These are phyloP conservation scores for Beauveria brongniartii DNA, from an alignment of 2,329 filamentous ascomycete genomes.

Conservation along the genomic window DNA sequence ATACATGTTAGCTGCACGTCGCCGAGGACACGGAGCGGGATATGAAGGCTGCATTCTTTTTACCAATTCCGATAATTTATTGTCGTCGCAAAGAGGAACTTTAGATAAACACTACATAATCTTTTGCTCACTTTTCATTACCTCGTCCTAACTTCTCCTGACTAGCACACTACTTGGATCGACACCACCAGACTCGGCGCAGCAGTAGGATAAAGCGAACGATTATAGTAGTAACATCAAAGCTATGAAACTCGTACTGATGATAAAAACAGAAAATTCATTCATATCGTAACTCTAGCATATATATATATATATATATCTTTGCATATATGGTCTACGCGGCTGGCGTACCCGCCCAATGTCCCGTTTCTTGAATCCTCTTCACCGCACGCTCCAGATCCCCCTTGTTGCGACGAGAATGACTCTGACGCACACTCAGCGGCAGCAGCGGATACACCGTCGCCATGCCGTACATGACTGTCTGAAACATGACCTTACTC, in stretches of 20 bases:
- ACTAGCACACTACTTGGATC: no score
- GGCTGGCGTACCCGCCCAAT: conserved; percentile 2
- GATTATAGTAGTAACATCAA: background rate
- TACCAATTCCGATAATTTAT: no score
- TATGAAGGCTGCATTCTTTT: no score
- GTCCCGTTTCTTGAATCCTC: conserved; percentile 16
- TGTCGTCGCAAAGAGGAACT: no score
- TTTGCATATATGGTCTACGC: background rate
- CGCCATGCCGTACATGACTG: conserved; percentile 21
- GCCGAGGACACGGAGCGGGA: no score
- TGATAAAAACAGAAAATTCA: background rate
- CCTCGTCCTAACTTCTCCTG: background rate
- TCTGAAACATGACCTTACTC: conserved; percentile 13
- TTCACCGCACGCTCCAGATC: conserved; percentile 18
- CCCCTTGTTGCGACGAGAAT: conserved; percentile 16
- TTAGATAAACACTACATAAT: background rate
- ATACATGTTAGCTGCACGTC: background rate
- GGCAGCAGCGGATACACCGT: conserved; percentile 16
- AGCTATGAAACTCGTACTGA: background rate
- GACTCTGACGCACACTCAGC: conserved; percentile 16
- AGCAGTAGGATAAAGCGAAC: no score
- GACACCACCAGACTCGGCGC: background rate
- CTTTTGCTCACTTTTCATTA: background rate
- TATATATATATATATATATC: background rate
- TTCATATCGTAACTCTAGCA: background rate